Base-by-base conservation (phyloP, 1,139 yeast species). In the Yamadazyma spencermartinsiae region DNA sequence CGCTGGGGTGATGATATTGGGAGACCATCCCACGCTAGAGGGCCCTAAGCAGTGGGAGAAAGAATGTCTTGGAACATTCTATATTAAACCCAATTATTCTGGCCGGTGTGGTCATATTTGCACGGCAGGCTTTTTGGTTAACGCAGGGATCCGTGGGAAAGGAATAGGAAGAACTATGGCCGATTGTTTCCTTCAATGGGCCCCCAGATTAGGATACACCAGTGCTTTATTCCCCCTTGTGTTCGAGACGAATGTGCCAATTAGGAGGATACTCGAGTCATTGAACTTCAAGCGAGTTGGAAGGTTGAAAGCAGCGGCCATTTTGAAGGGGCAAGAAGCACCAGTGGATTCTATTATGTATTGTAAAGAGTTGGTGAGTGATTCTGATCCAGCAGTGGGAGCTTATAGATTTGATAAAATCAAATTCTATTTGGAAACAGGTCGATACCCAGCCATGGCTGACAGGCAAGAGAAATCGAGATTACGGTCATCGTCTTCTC, bases 91-190 rank as follows among this genome's bases (percentile, higher is more conserved):
- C 4, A 86, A 88, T 53, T 92, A 84, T 55, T 96, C 97, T 0
- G 98, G 98, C 2, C 69, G 98, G 35, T 84, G 95, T 35, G 80
- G 95, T 0, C 98, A 90, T 59, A 83, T 92, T n/a, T 89, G 96
- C 52, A 87, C 95, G 0, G 95, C 88, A 2, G 85, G 84, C 23
- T 86, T 92, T 49, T 65, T 92, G 38, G 98, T 92, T 2, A 88
- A 89, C 60, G 94, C 95, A 2, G 95, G 95, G 45, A 86, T 86
- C 46, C 66, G 98, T 50, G 92, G 94, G n/a, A 85, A 84, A 55
- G 96, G 98, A 3, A 86, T 92, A 31, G 98, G 98, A 4, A 70
- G 82, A 42, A 85, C 94, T 0, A 61, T 92, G 46, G 82, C 88
- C 9, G 95, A 87, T 51, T 83, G 95, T 48, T 88, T 80, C 52